phyloP scores from a whole-genome alignment of 2,329 filamentous ascomycete genomes.

The Exophiala phaeomuriformis region DNA sequence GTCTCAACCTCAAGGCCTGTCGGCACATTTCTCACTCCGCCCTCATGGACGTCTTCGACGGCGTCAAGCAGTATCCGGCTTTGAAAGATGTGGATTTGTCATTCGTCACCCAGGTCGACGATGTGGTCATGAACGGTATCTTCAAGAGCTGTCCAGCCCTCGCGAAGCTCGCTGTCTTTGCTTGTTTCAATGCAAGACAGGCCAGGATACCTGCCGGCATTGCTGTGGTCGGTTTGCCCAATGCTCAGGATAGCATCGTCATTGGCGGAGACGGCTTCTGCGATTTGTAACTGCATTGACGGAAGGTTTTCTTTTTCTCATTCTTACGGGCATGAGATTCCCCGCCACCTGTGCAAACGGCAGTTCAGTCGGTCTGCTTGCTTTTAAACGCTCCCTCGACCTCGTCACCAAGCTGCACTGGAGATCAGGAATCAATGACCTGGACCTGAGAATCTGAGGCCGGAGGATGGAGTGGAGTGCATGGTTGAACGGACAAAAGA shows the following conservation, averaged over 20 bases:
- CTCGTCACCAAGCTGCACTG: no score
- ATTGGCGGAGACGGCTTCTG: not conserved
- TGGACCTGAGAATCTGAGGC: no score
- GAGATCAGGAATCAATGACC: no score
- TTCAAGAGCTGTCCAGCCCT: constrained; percentile 42
- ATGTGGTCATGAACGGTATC: constrained; percentile 39
- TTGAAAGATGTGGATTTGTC: constrained; percentile 68
- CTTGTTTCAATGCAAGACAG: constrained; percentile 54
- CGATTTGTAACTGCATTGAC: not conserved
- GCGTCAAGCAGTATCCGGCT: constrained; percentile 56
- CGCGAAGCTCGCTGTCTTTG: constrained; percentile 54
- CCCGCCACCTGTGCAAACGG: no score
- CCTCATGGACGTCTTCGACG: constrained; percentile 67
- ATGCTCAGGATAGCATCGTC: constrained; percentile 49
- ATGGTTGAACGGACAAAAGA: no score
- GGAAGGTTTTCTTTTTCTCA: no score
- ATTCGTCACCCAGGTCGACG: constrained; percentile 49
- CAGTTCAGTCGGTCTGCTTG: no score
- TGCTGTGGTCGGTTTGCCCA: constrained; percentile 53
- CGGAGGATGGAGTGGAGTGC: no score
- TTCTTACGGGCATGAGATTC: no score
- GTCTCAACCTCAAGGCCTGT: constrained; percentile 73
- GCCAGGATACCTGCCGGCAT: constrained; percentile 51
- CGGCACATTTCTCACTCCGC: constrained; percentile 68
- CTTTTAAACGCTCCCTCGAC: no score